Base-by-base conservation (phyloP, 495 filamentous ascomycete genomes). In the Penicillium roqueforti region DNA sequence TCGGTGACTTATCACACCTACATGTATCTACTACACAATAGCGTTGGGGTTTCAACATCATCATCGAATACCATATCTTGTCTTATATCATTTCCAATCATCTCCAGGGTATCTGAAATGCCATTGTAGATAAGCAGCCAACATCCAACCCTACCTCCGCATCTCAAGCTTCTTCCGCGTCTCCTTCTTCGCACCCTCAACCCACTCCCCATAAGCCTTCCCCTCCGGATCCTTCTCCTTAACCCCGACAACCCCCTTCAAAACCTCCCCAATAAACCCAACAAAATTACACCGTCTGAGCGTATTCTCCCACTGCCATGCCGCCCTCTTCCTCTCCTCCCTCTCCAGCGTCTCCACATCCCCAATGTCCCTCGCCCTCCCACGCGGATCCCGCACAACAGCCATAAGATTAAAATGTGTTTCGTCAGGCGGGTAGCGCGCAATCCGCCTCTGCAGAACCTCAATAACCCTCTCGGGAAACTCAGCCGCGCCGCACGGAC, bases 401-500 rank as follows among this genome's bases (percentile, higher is more conserved):
- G 95, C 93, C 71, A 99, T 81, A 44, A 99, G 76, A 73, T 97
- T 97, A 73, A 97, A 99, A 43, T 91, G 77, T 61, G 97, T 97
- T 76, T 97, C 93, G 18, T 81, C 80, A 18, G 82, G 75, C 14
- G 90, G 91, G 67, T 99, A 97, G 47, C 93, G 76, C 59, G 80
- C 87, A 60, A 97, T 91, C 36, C 93, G 80, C 46, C 85, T 77
- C 71, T 87, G 87, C 52, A 99, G 70, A 51, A 99, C 91, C 25
- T 87, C 88, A 60, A 95, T 91, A 26, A 97, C 86, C 61, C 85
- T 86, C 53, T 85, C 78, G 1, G 91, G 85, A 61, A 99, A 97
- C 3, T 77, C 82, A 47, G 70, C 60, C 7, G 77, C 74, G 66
- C 88, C 74, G 66, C 88, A 93, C 4, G 77, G 46, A 18, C 93